A percentile compares a stretch with the other conserved stretches of the same genome.
phyloP scores from a whole-genome alignment of 2,329 filamentous ascomycete species.

The Clonostachys solani region DNA sequence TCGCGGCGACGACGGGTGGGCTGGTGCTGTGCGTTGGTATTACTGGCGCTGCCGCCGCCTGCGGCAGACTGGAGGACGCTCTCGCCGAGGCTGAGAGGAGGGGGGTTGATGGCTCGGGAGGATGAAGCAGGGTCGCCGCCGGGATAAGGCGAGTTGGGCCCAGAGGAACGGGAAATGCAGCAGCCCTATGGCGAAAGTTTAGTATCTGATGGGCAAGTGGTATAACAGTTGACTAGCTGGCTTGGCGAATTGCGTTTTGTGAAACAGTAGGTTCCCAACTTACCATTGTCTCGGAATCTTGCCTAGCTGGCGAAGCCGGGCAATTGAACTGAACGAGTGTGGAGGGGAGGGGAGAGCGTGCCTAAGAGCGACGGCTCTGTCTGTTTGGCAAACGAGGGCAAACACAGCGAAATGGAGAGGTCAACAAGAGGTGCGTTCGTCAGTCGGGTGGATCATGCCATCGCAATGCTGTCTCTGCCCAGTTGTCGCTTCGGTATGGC shows the following conservation, averaged over 20 bases:
- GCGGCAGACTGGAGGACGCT: conserved; percentile 8
- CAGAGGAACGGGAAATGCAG: conserved; percentile 49
- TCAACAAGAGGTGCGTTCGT: too few species aligned
- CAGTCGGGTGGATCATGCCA: too few species aligned
- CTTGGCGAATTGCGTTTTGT: neutral
- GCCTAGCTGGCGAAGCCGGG: neutral
- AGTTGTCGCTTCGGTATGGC: too few species aligned
- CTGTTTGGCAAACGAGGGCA: too few species aligned
- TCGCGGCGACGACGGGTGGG: conserved; percentile 26
- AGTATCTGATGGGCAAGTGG: neutral
- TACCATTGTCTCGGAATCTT: conserved; percentile 1
- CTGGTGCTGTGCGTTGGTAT: conserved; percentile 6
- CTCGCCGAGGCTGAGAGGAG: conserved; percentile 23
- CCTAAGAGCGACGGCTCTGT: too few species aligned
- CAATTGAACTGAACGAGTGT: too few species aligned
- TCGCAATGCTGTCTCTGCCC: too few species aligned
- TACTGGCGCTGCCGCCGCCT: conserved; percentile 2
- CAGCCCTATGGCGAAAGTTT: conserved; percentile 39
- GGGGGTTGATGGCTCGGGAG: conserved; percentile 47
- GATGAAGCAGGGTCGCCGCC: conserved; percentile 44
- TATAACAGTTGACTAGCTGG: neutral
- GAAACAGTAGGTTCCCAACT: neutral
- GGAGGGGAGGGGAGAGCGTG: too few species aligned
- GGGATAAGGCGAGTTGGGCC: conserved; percentile 49
- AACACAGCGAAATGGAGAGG: too few species aligned